Evolutionary conservation across 106 monocot species (phyloP).

Genomic region (Acorus calamus): DNA sequence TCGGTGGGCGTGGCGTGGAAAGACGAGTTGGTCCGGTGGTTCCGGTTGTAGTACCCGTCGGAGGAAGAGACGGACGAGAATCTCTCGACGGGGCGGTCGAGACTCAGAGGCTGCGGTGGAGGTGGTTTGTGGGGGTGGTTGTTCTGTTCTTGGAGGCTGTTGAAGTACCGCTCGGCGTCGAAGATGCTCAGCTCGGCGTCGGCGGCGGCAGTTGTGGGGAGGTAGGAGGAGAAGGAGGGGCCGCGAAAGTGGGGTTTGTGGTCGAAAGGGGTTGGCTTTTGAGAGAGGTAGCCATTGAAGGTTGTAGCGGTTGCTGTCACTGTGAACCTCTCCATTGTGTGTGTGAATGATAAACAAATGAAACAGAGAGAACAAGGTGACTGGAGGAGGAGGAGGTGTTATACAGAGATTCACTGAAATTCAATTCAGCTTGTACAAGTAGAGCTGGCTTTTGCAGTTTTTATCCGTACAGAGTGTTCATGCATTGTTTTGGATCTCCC

Average conservation of each 20-base stretch:
- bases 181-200: conserved; percentile 64
- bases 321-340: conserved; percentile 26
- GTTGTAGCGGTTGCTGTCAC: conserved; percentile 4
- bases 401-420: no score
- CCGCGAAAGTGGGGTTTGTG: conserved; percentile 12
- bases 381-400: not conserved
- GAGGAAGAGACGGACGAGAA: conserved; percentile 2
- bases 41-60: conserved; percentile 1
- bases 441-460: no score
- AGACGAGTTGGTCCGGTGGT: conserved; percentile 1
- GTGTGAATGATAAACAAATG: not conserved
- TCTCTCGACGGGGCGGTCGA: not conserved
- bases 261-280: not conserved
- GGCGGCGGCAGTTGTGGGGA: not conserved
- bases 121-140: not conserved
- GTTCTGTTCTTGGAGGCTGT: conserved; percentile 9
- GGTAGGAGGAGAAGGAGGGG: conserved; percentile 11
- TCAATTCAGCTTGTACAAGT: no score
- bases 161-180: conserved; percentile 58
- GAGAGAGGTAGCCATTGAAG: conserved; percentile 8
- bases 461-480: not conserved
- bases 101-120: not conserved
- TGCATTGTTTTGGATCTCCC: not conserved
- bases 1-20: conserved; percentile 24
- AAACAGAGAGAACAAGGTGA: not conserved